Conservation (phyloP, 352 stramenopile genomes). For the Phytophthora pseudosyringae region DNA sequence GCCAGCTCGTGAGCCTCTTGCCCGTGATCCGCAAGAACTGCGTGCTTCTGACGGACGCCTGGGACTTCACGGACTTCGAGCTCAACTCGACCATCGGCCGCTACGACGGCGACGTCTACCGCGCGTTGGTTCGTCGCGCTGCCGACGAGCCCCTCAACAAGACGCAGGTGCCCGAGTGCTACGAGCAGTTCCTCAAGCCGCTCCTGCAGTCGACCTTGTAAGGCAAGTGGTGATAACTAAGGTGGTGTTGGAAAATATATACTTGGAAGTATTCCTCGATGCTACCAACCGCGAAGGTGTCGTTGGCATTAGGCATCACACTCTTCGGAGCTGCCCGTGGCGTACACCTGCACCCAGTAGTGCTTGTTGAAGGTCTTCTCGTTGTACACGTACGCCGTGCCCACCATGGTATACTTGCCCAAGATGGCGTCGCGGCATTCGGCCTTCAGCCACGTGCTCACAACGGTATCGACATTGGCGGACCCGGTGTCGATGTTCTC, state of each 20-base stretch:
- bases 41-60: constrained; percentile 48
- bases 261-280: neutral
- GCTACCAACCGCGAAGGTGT: neutral
- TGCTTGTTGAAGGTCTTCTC: constrained; percentile 32
- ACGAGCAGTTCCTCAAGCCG: constrained; percentile 58
- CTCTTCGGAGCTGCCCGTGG: constrained; percentile 27
- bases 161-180: constrained; percentile 58
- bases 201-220: constrained; percentile 46
- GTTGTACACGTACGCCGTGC: constrained; percentile 37
- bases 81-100: constrained; percentile 72
- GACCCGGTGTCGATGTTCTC: constrained; percentile 43
- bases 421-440: constrained; percentile 26
- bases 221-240: neutral
- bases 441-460: constrained; percentile 40
- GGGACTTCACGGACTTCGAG: constrained; percentile 65
- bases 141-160: constrained; percentile 67
- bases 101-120: constrained; percentile 82
- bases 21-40: constrained; percentile 55
- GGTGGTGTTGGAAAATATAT: neutral
- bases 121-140: constrained; percentile 54
- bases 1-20: constrained; percentile 43
- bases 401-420: constrained; percentile 37
- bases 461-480: constrained; percentile 27
- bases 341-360: constrained; percentile 64
- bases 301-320: constrained; percentile 21